Evolutionary conservation across 805 yeast genomes (phyloP).

Genomic region (Saturnispora galanensis): DNA sequence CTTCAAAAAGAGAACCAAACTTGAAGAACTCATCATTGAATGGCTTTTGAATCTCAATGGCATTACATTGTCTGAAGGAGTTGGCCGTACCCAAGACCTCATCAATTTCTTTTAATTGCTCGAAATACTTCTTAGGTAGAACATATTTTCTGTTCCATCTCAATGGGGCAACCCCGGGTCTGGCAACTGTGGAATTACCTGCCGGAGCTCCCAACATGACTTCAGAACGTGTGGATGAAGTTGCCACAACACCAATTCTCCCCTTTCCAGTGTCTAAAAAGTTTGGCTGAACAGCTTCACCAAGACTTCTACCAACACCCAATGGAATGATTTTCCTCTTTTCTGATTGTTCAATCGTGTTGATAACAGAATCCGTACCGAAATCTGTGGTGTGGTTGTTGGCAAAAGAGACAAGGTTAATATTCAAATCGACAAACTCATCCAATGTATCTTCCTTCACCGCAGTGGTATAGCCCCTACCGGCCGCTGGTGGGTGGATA

Average conservation of each 20-base stretch:
- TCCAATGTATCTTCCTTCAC: slow-evolving; percentile 19
- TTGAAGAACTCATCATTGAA: slow-evolving; percentile 19
- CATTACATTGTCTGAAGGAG: slow-evolving; percentile 23
- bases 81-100: slow-evolving; percentile 23
- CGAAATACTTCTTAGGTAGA: slow-evolving; percentile 19
- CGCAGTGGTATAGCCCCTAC: slow-evolving; percentile 21
- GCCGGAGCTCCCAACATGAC: slow-evolving; percentile 20
- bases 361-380: slow-evolving; percentile 19
- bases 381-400: slow-evolving; percentile 24
- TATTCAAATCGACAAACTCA: slow-evolving; percentile 20
- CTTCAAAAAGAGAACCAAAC: slow-evolving; percentile 23
- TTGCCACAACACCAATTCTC: slow-evolving; percentile 21
- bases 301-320: slow-evolving; percentile 23
- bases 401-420: slow-evolving; percentile 19
- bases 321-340: slow-evolving; percentile 17
- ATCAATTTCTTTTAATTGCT: slow-evolving; percentile 20
- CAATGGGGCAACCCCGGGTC: slow-evolving; percentile 23
- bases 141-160: slow-evolving; percentile 23
- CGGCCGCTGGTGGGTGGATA: slow-evolving; percentile 21
- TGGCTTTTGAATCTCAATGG: slow-evolving; percentile 22
- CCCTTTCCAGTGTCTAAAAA: slow-evolving; percentile 21
- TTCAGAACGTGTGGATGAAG: slow-evolving; percentile 21
- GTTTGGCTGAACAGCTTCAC: slow-evolving; percentile 19
- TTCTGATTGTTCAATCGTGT: slow-evolving; percentile 21
- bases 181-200: slow-evolving; percentile 21